Evolutionary conservation across 2,329 filamentous ascomycete genomes (phyloP).

Genomic region (Fusarium torreyae): DNA sequence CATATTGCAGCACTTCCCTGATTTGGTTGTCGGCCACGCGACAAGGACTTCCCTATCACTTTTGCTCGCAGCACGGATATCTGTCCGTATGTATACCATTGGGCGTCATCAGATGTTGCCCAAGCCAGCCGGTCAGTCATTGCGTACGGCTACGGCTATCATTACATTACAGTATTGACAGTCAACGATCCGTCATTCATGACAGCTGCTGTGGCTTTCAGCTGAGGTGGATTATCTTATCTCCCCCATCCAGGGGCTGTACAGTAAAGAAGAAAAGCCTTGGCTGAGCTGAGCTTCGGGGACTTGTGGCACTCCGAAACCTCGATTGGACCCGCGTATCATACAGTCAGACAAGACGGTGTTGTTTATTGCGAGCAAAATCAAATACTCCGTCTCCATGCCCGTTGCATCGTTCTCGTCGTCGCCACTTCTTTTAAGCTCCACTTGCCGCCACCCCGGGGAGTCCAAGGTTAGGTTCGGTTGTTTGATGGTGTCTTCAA

Average conservation of each 20-base stretch:
- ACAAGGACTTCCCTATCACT: constrained; percentile 22
- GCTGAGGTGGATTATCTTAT: constrained; percentile 35
- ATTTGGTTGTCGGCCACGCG: constrained; percentile 45
- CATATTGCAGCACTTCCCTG: constrained; percentile 39
- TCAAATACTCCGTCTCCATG: constrained; percentile 2
- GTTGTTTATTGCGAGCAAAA: background rate
- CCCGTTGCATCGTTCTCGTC: constrained; percentile 18
- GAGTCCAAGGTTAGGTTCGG: constrained; percentile 16
- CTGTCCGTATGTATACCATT: constrained; percentile 1
- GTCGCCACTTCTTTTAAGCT: constrained; percentile 29
- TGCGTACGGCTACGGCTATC: background rate
- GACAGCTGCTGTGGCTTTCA: constrained; percentile 37
- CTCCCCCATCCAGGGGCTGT: constrained; percentile 18
- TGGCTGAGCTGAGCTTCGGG: constrained; percentile 25
- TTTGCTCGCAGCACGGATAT: no score
- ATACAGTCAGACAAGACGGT: background rate
- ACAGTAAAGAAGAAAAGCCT: constrained; percentile 26
- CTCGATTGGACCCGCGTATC: constrained; percentile 8
- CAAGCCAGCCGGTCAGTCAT: constrained; percentile 22
- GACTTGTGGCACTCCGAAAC: background rate
- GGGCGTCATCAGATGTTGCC: constrained; percentile 29
- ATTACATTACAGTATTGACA: constrained; percentile 13
- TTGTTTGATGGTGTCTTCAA: constrained; percentile 17
- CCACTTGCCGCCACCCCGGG: constrained; percentile 39
- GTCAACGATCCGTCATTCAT: constrained; percentile 30